Conservation (phyloP, 2,329 filamentous ascomycete species). For the Botrytis tulipae region DNA sequence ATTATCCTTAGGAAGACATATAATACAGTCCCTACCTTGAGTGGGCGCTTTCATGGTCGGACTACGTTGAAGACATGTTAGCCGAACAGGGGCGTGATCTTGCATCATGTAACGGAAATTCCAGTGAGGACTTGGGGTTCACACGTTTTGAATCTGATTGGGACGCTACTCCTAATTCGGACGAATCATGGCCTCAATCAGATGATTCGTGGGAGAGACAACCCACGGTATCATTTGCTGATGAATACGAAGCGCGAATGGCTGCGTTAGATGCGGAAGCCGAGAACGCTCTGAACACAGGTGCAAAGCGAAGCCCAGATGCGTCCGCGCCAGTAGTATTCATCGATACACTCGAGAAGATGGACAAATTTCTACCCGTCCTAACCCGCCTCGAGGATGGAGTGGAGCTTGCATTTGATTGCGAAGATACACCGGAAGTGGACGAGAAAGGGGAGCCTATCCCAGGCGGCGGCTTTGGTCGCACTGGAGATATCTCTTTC, state of each 20-base stretch:
- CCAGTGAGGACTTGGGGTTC: too few relatives aligned
- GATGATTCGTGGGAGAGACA: not conserved
- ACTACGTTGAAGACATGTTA: not conserved
- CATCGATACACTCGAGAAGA: constrained; percentile 1
- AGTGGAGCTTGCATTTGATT: constrained; percentile 6
- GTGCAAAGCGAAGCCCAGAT: not conserved
- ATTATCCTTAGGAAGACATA: not conserved
- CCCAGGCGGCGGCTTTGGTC: constrained; percentile 2
- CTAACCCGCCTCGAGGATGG: not conserved
- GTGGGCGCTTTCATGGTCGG: not conserved
- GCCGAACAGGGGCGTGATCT: not conserved
- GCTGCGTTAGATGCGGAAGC: not conserved
- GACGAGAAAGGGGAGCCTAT: not conserved
- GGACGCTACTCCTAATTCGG: not conserved
- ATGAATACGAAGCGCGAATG: not conserved
- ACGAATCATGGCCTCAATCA: not conserved
- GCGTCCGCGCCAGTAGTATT: not conserved
- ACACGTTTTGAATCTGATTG: too few relatives aligned
- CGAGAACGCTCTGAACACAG: too few relatives aligned
- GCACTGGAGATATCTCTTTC: not conserved
- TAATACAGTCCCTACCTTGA: not conserved
- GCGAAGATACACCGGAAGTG: not conserved
- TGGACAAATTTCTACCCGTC: not conserved
- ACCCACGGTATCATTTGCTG: not conserved
- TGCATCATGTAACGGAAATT: not conserved